Percentiles rank a stretch among this genome's conserved stretches.
Conservation (phyloP, 2,329 filamentous ascomycete genomes). For the Xylariaceae sp. region DNA sequence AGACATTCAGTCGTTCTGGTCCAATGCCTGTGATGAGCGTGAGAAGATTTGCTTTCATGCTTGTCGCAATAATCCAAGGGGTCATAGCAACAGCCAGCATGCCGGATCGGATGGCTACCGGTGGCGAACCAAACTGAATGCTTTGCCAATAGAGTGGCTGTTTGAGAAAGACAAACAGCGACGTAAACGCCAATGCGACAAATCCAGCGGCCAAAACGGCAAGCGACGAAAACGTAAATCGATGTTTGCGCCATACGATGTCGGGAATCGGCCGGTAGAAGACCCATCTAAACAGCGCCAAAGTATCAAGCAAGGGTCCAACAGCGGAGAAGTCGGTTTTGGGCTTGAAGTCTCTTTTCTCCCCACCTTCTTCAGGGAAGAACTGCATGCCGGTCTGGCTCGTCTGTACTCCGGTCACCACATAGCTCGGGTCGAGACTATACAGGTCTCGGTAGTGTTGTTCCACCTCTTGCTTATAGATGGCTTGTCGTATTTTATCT, state of each 20-base stretch:
- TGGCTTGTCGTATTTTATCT: slow-evolving; percentile 88
- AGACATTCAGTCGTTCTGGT: slow-evolving; percentile 88
- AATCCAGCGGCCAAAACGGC: slow-evolving; percentile 73
- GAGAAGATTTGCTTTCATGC: slow-evolving; percentile 89
- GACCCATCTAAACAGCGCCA: slow-evolving; percentile 85
- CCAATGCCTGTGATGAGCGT: slow-evolving; percentile 87
- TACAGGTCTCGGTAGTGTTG: slow-evolving; percentile 65
- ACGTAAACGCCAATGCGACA: slow-evolving; percentile 73
- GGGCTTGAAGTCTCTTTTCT: slow-evolving; percentile 63
- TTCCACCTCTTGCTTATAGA: slow-evolving; percentile 83
- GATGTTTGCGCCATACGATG: slow-evolving; percentile 69
- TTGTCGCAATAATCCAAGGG: slow-evolving; percentile 89
- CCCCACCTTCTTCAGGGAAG: slow-evolving; percentile 71
- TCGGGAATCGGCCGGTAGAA: slow-evolving; percentile 89
- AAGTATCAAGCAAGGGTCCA: slow-evolving; percentile 74
- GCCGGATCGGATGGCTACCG: slow-evolving; percentile 82
- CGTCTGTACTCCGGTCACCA: slow-evolving; percentile 55
- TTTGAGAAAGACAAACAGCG: slow-evolving; percentile 84
- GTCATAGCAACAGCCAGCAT: slow-evolving; percentile 93
- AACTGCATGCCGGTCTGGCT: slow-evolving; percentile 69
- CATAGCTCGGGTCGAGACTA: slow-evolving; percentile 56
- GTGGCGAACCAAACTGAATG: slow-evolving; percentile 86
- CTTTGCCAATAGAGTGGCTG: slow-evolving; percentile 90
- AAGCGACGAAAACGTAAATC: slow-evolving; percentile 82
- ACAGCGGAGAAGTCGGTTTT: slow-evolving; percentile 80